Percentiles rank a stretch among this genome's conserved stretches.
Conservation (phyloP, 192 early-diverging fungal genomes). For the Lobosporangium transversale region DNA sequence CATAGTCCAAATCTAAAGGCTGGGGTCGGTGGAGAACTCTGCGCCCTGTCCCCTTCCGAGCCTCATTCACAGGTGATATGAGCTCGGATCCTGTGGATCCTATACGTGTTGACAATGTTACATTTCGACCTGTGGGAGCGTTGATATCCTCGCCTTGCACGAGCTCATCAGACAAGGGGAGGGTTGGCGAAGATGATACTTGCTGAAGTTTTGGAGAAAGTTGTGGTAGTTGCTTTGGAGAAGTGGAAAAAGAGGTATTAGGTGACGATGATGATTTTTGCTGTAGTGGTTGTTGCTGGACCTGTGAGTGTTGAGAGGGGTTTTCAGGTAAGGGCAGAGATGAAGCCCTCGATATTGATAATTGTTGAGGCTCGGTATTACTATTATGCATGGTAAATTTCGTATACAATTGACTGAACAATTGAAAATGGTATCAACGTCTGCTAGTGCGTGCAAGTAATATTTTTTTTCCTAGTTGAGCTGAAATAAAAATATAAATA, state of each 20-base stretch:
- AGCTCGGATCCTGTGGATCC: constrained; percentile 47
- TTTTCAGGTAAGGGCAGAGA: constrained; percentile 6
- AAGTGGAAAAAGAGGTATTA: background rate
- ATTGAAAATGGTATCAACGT: too few relatives aligned
- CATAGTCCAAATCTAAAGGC: constrained; percentile 35
- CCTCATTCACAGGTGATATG: constrained; percentile 35
- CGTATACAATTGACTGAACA: too few relatives aligned
- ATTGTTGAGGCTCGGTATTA: background rate
- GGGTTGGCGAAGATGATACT: background rate
- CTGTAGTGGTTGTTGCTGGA: background rate
- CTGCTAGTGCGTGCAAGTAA: too few relatives aligned
- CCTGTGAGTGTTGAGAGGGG: background rate
- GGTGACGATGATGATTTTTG: background rate
- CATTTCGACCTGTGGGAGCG: constrained; percentile 3
- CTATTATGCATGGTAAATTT: background rate
- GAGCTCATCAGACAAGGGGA: constrained; percentile 11
- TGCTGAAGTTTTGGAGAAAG: too few relatives aligned
- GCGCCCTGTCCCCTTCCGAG: constrained; percentile 36
- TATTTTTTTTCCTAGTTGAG: too few relatives aligned
- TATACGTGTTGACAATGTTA: constrained; percentile 22
- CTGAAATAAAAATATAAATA: too few relatives aligned
- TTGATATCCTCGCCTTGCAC: constrained; percentile 31
- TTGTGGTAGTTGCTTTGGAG: background rate
- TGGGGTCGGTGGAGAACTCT: constrained; percentile 25
- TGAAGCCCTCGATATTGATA: background rate